A percentile compares a stretch with the other conserved stretches of the same genome.
Conservation (phyloP, 495 filamentous ascomycete genomes). For the Penicillium samsonianum region DNA sequence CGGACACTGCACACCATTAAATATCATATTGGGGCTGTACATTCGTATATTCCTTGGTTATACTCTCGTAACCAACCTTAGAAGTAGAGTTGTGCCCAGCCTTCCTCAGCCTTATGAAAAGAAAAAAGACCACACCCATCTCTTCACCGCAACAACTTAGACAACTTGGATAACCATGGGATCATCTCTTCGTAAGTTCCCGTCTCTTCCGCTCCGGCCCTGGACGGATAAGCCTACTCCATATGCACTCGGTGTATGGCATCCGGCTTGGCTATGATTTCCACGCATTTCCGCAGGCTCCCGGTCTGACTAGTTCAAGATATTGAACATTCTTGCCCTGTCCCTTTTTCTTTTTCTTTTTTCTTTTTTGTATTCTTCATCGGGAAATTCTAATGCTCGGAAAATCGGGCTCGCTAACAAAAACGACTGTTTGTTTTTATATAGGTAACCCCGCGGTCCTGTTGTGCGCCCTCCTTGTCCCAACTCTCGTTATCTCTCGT, state of each 20-base stretch:
- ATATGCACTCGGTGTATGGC: constrained; percentile 16
- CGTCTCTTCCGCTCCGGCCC: constrained; percentile 23
- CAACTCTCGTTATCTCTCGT: constrained; percentile 20
- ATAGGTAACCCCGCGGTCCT: constrained; percentile 21
- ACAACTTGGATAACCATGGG: constrained; percentile 4
- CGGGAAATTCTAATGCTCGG: constrained; percentile 26
- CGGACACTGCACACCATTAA: not conserved
- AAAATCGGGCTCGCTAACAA: constrained; percentile 24
- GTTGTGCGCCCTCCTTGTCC: constrained; percentile 17
- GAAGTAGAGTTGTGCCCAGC: not conserved
- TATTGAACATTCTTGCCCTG: not conserved
- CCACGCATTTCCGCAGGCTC: constrained; percentile 31
- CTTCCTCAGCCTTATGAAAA: constrained; percentile 4
- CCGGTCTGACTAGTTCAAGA: constrained; percentile 28
- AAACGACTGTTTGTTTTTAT: constrained; percentile 15
- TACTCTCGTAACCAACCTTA: too few species aligned
- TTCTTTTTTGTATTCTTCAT: constrained; percentile 15
- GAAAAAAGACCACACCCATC: too few species aligned
- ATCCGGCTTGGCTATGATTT: constrained; percentile 20
- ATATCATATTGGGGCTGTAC: not conserved
- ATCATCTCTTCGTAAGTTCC: constrained; percentile 28
- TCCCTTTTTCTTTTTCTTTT: constrained; percentile 7
- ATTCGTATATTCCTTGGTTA: too few species aligned
- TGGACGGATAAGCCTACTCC: constrained; percentile 7
- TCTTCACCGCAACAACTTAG: constrained; percentile 3